Conservation (phyloP, 352 stramenopile genomes). For the Phytopythium montanum region DNA sequence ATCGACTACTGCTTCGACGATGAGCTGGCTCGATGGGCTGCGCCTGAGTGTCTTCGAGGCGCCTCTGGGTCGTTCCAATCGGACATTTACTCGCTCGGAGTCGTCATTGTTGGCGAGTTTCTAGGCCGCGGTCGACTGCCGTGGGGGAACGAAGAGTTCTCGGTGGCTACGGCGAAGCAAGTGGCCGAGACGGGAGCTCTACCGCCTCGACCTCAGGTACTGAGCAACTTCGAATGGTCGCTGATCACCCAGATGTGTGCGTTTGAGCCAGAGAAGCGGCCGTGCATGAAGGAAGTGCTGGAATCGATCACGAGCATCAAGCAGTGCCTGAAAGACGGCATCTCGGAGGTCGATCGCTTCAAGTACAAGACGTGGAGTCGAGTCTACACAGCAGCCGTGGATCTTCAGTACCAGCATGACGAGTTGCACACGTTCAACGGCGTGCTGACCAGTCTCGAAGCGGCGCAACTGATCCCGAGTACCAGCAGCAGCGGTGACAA, state of each 20-base stretch:
- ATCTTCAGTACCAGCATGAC: constrained; percentile 6
- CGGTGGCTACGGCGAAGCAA: background rate
- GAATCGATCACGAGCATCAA: background rate
- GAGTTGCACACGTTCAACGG: background rate
- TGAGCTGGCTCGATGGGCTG: constrained; percentile 18
- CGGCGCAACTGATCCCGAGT: background rate
- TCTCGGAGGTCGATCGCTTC: background rate
- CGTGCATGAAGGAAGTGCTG: background rate
- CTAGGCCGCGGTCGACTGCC: background rate
- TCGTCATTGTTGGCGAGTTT: constrained; percentile 21
- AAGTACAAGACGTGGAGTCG: background rate
- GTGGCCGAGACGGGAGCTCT: background rate
- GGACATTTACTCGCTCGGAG: constrained; percentile 28
- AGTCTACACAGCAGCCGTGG: background rate
- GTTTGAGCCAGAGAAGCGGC: background rate
- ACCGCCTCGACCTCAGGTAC: background rate
- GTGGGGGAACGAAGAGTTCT: constrained; percentile 3
- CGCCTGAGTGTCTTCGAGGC: constrained; percentile 24
- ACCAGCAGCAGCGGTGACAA: no score
- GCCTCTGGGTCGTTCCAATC: constrained; percentile 17
- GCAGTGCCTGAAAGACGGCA: background rate
- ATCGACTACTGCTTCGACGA: background rate
- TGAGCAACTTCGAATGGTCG: constrained; percentile 1
- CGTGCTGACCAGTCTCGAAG: background rate
- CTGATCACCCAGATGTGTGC: constrained; percentile 7